Evolutionary conservation across 495 filamentous ascomycete genomes (phyloP).

Genomic region (Tuber borchii): DNA sequence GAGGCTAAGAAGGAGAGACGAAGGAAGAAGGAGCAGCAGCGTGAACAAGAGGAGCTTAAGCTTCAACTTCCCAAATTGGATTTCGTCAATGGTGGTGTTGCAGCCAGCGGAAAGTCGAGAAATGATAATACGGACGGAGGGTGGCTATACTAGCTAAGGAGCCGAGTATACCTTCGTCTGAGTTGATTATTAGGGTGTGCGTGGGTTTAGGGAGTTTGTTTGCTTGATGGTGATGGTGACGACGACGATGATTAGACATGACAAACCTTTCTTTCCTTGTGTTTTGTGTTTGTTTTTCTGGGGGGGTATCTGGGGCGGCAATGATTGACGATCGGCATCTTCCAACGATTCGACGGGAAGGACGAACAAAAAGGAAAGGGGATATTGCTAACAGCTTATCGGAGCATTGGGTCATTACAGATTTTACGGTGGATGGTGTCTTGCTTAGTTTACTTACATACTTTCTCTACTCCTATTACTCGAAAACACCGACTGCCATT

Average conservation of each 20-base stretch:
- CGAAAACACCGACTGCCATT: not conserved
- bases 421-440: not conserved
- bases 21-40: constrained; percentile 33
- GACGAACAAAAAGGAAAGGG: not conserved
- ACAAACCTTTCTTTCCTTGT: not conserved
- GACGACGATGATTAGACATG: not conserved
- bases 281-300: not conserved
- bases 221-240: not conserved
- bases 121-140: constrained; percentile 11
- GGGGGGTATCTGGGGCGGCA: not conserved
- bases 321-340: not conserved
- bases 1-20: constrained; percentile 31
- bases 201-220: not conserved
- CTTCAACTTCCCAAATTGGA: constrained; percentile 31
- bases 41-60: constrained; percentile 27
- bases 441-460: not conserved
- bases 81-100: constrained; percentile 23
- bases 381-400: not conserved
- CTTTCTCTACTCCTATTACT: not conserved
- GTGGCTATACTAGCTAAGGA: constrained; percentile 25
- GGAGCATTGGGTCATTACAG: not conserved
- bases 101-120: constrained; percentile 8
- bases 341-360: not conserved
- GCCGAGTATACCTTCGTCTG: not conserved
- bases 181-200: not conserved